Base-by-base conservation (phyloP, 2,329 filamentous ascomycete genomes). In the Nigrospora osmanthi region DNA sequence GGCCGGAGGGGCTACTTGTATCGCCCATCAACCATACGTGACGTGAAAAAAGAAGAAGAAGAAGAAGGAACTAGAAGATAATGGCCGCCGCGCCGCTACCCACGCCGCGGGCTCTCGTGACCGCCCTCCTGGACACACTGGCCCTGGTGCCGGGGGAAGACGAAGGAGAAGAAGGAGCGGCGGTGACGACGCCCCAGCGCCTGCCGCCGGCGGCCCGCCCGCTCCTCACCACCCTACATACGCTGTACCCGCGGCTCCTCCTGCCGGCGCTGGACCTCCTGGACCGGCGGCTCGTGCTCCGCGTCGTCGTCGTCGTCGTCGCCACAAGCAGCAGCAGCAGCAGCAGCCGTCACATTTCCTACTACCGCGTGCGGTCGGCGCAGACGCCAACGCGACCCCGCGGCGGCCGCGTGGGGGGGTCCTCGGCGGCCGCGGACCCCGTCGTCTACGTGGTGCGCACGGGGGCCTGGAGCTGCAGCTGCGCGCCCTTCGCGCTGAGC, bases 261-360 rank as follows among this genome's bases (percentile, higher is more conserved):
- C 80, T 96, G 1, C 87, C 89, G 3, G 89, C 91, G 0, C 73
- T 98, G 3, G 90, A 97, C 62, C 73, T 97, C 0, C 73, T 98
- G 1, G 93, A 98, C 62, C 78, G 88, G 23, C 69, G 75, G 3
- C 76, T 93, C 1, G 79, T 95, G 32, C 81, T 73, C 6, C 73
- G 80, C 2, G 63, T 82, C 5, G 40, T 73, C 14, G 37, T 47
- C 31, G 34, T 38, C 6, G 36, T 15, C 34, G 33, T 30, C 36
- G 35, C n/a, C 35, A 37, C 32, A 34, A 40, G 15, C 13, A 28
- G 31, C 14, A 23, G 34, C 45, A 35, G 12, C 46, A 46, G n/a
- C 12, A 41, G 31, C 32, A 11, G 43, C 31, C 34, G 49, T 23
- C 49, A 57, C 37, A 43, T 46, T 34, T 53, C 62, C 28, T 64